phyloP scores from a whole-genome alignment of 225 moss, liverwort and hornwort genomes.

The Pseudisothecium myosuroides region DNA sequence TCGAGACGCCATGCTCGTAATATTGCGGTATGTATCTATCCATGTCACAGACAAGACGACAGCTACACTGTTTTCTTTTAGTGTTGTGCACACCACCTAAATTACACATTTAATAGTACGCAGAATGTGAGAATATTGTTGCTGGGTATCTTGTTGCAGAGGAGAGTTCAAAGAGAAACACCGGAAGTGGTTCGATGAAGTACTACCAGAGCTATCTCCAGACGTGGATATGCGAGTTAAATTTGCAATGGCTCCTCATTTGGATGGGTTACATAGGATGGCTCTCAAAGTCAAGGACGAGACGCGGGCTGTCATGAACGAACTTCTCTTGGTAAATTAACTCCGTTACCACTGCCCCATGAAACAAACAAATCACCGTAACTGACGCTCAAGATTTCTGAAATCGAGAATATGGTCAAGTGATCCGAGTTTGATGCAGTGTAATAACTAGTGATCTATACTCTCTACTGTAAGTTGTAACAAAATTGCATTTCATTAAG shows the following conservation, averaged over 20 bases:
- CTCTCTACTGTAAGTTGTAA: not conserved
- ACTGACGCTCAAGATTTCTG: not conserved
- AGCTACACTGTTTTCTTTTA: not conserved
- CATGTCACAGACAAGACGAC: not conserved
- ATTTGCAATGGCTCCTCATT: conserved; percentile 56
- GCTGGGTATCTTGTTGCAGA: conserved; percentile 6
- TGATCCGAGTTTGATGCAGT: not conserved
- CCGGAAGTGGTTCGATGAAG: conserved; percentile 57
- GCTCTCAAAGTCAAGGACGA: conserved; percentile 79
- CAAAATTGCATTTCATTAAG: not conserved
- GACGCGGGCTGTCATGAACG: conserved; percentile 42
- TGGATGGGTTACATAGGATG: conserved; percentile 55
- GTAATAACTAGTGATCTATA: not conserved
- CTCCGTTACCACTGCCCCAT: not conserved
- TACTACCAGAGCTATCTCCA: conserved; percentile 48
- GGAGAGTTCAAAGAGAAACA: conserved; percentile 69
- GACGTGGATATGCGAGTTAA: conserved; percentile 60
- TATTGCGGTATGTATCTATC: conserved; percentile 30
- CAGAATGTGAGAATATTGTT: not conserved
- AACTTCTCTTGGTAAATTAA: conserved; percentile 52
- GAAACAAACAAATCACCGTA: not conserved
- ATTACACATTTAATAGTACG: not conserved
- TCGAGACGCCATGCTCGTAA: conserved; percentile 78
- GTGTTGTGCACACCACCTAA: not conserved
- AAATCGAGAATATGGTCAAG: not conserved